Evolutionary conservation across 768 basidiomycete species (phyloP).

Genomic region (Jaapia argillacea): DNA sequence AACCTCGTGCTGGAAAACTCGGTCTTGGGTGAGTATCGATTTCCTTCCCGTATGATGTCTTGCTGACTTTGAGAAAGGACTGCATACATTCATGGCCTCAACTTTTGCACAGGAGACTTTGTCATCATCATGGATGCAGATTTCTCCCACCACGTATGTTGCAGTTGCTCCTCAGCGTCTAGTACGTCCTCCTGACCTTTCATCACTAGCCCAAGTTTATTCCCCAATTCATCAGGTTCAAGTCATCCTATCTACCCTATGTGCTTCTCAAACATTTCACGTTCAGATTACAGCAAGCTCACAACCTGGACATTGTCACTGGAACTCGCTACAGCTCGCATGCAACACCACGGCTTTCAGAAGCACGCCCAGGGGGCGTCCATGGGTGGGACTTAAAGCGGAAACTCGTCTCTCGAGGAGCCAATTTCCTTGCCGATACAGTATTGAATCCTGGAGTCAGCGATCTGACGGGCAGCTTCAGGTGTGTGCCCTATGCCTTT

Average conservation of each 20-base stretch:
- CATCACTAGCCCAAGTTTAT: constrained; percentile 94
- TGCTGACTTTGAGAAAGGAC: constrained; percentile 38
- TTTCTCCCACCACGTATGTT: constrained; percentile 85
- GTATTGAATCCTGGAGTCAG: constrained; percentile 79
- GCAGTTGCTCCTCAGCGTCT: too few relatives aligned
- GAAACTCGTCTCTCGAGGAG: constrained; percentile 80
- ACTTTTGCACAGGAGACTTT: constrained; percentile 85
- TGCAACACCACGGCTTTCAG: constrained; percentile 43
- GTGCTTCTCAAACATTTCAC: constrained; percentile 1
- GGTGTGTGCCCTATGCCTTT: constrained; percentile 50
- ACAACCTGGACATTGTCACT: constrained; percentile 88
- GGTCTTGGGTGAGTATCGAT: constrained; percentile 62
- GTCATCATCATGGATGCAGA: constrained; percentile 97
- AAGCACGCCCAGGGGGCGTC: constrained; percentile 72
- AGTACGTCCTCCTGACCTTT: too few relatives aligned
- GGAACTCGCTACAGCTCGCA: constrained; percentile 77
- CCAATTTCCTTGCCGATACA: constrained; percentile 85
- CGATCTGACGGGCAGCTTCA: constrained; percentile 85
- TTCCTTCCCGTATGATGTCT: not conserved
- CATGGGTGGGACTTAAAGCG: constrained; percentile 90
- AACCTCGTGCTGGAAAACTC: constrained; percentile 83
- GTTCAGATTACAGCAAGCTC: constrained; percentile 66
- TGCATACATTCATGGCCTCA: constrained; percentile 86
- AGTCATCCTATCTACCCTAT: not conserved
- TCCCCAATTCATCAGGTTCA: constrained; percentile 79